A percentile compares a stretch with the other conserved stretches of the same genome.
These are phyloP conservation scores for Epichloe hybrida DNA, from an alignment of 2,329 filamentous ascomycete species.

Conservation along the genomic window DNA sequence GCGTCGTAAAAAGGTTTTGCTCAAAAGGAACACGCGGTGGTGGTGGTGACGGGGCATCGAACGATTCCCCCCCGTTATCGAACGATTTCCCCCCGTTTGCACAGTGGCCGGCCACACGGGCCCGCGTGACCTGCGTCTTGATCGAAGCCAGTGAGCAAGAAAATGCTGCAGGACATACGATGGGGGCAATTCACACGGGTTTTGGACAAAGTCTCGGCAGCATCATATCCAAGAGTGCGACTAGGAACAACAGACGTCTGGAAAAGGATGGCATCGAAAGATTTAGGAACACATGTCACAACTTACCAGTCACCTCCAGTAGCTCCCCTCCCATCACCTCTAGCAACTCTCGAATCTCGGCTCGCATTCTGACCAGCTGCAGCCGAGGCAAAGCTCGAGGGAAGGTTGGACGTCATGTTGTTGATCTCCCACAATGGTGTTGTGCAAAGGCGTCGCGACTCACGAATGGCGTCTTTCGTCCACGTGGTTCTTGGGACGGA, in stretches of 20 bases:
- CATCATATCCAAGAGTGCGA: neutral
- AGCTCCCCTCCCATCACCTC: conserved; percentile 40
- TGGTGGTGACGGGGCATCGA: neutral
- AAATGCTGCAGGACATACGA: neutral
- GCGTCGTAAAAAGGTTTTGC: neutral
- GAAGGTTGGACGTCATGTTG: conserved; percentile 58
- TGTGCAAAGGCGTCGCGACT: conserved; percentile 1
- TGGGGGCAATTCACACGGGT: neutral
- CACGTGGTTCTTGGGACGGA: neutral
- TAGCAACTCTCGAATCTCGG: conserved; percentile 45
- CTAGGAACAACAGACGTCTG: neutral
- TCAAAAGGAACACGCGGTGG: neutral
- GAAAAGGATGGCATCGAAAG: neutral
- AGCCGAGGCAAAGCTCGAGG: conserved; percentile 73
- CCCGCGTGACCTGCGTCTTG: neutral
- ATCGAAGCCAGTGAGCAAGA: neutral
- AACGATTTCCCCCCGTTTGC: neutral
- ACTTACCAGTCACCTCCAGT: conserved; percentile 62
- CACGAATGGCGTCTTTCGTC: conserved; percentile 3
- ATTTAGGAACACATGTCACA: conserved; percentile 1
- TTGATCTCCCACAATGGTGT: conserved; percentile 1
- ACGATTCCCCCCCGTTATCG: neutral
- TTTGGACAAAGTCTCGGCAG: neutral
- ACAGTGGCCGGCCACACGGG: neutral
- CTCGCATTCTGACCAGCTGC: conserved; percentile 60